Evolutionary conservation across 169 alveolate species (phyloP).

Genomic region (Plasmodium ovale): DNA sequence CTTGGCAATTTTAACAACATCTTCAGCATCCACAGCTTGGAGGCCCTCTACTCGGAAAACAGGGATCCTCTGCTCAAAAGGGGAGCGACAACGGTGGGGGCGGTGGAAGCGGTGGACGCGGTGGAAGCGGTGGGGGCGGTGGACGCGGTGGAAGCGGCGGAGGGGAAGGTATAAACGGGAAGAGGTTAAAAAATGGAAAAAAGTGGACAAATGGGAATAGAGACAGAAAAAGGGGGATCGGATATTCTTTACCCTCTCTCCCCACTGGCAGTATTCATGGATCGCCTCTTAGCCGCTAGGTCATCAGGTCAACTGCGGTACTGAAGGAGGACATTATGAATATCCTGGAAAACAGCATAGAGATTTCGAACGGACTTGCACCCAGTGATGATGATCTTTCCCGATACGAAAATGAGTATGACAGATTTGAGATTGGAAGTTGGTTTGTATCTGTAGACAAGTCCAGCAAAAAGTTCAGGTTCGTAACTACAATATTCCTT

Average conservation of each 20-base stretch:
- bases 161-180: too few relatives aligned
- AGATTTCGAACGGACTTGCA: constrained; percentile 95
- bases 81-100: background rate
- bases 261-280: too few relatives aligned
- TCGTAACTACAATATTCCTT: constrained; percentile 95
- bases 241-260: too few relatives aligned
- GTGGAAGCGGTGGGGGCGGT: background rate
- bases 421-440: constrained; percentile 93
- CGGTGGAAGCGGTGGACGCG: background rate
- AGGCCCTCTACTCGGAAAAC: constrained; percentile 16
- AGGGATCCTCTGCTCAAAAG: constrained; percentile 47
- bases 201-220: too few relatives aligned
- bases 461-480: constrained; percentile 99
- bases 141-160: background rate
- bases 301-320: constrained; percentile 88
- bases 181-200: too few relatives aligned
- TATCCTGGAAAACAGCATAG: constrained; percentile 91
- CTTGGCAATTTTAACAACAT: constrained; percentile 33
- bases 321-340: constrained; percentile 91
- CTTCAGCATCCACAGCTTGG: constrained; percentile 54
- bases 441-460: constrained; percentile 82
- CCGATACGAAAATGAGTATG: constrained; percentile 97
- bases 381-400: constrained; percentile 99
- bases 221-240: too few relatives aligned
- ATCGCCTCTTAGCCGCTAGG: too few relatives aligned